Conservation (phyloP, 2,329 filamentous ascomycete genomes). For the Scedosporium minutisporum region DNA sequence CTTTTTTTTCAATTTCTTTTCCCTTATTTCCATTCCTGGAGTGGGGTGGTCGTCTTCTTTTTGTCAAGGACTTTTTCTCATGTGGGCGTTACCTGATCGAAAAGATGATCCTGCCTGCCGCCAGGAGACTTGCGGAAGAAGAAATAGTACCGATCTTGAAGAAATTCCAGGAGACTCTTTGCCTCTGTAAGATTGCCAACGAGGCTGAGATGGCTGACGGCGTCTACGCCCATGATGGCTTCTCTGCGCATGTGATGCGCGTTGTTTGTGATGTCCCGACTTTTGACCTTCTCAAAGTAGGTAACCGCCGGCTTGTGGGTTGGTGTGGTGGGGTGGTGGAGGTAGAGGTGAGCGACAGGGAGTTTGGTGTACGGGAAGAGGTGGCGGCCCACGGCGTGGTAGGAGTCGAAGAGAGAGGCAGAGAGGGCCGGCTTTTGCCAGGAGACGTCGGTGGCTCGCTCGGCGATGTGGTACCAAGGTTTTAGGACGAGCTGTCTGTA, state of each 20-base stretch:
- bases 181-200: slow-evolving; percentile 22
- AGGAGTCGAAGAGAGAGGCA: slow-evolving; percentile 40
- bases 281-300: slow-evolving; percentile 25
- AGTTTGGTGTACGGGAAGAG: slow-evolving; percentile 24
- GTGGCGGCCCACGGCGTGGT: slow-evolving; percentile 33
- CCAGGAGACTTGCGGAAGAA: not conserved
- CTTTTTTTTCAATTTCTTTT: too few species aligned
- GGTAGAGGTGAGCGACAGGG: slow-evolving; percentile 42
- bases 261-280: slow-evolving; percentile 4
- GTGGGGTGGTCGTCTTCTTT: too few species aligned
- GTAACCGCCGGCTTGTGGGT: slow-evolving; percentile 35
- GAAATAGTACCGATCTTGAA: not conserved
- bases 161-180: slow-evolving; percentile 18
- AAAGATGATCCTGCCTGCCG: not conserved
- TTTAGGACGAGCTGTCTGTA: slow-evolving; percentile 24
- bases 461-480: slow-evolving; percentile 39
- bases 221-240: slow-evolving; percentile 19
- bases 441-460: slow-evolving; percentile 41
- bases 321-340: slow-evolving; percentile 45
- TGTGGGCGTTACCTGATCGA: not conserved
- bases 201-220: slow-evolving; percentile 23
- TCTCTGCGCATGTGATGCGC: slow-evolving; percentile 5
- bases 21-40: too few species aligned
- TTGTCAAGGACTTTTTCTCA: not conserved
- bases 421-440: slow-evolving; percentile 35